These are phyloP conservation scores for Chionographis japonica DNA, from an alignment of 106 monocot species.

Conservation along the genomic window DNA sequence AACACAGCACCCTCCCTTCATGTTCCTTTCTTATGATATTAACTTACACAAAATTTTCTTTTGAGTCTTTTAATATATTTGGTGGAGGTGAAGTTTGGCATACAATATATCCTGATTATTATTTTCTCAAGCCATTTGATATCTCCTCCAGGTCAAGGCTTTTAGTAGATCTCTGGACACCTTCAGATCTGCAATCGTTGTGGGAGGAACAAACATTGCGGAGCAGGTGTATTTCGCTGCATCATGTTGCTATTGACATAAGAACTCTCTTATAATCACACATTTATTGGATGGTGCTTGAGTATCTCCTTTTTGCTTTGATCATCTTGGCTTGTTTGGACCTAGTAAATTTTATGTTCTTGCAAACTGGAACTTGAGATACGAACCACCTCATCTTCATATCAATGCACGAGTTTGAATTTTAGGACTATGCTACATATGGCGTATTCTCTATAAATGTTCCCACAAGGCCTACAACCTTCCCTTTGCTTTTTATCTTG, in stretches of 20 bases:
- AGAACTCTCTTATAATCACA: not conserved
- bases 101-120: slow-evolving; percentile 5
- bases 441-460: not conserved
- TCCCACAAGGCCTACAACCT: too few relatives aligned
- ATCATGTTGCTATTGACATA: not conserved
- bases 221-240: slow-evolving; percentile 38
- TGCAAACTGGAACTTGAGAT: not conserved
- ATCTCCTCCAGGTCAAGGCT: slow-evolving; percentile 48
- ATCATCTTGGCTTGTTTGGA: not conserved
- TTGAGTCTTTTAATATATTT: too few relatives aligned
- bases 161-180: slow-evolving; percentile 51
- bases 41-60: too few relatives aligned
- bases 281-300: not conserved
- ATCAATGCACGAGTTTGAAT: too few relatives aligned
- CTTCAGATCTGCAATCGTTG: slow-evolving; percentile 48
- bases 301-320: not conserved
- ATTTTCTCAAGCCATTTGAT: not conserved
- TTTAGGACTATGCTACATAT: too few relatives aligned
- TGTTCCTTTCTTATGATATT: not conserved
- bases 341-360: not conserved
- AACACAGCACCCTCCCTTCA: too few relatives aligned
- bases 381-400: too few relatives aligned
- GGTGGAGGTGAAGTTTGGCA: not conserved
- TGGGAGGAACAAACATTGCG: slow-evolving; percentile 58
- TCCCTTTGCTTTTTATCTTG: too few relatives aligned